Percentiles rank a stretch among this genome's conserved stretches.
Conservation (phyloP, 179 eudicot genomes). For the Patellifolia procumbens region DNA sequence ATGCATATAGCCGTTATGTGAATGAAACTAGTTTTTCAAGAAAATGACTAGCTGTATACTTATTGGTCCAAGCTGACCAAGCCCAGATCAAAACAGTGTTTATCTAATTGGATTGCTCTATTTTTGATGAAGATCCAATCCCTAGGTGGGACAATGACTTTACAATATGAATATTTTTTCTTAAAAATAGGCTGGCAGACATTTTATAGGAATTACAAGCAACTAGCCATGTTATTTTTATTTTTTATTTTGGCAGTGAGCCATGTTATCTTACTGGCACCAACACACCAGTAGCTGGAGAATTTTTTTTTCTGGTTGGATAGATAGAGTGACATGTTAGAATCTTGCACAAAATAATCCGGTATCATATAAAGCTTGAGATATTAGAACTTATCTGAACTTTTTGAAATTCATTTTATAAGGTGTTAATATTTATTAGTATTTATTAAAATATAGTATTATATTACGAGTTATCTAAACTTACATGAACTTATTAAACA, state of each 20-base stretch:
- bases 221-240: slow-evolving; percentile 19
- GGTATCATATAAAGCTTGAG: too few relatives aligned
- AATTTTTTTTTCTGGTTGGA: too few relatives aligned
- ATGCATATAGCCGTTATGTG: neutral
- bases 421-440: too few relatives aligned
- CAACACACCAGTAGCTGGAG: too few relatives aligned
- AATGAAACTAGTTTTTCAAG: neutral
- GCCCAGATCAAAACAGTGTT: slow-evolving; percentile 2
- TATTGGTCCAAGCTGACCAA: slow-evolving; percentile 4
- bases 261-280: slow-evolving; percentile 13
- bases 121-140: slow-evolving; percentile 7
- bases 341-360: too few relatives aligned
- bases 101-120: neutral
- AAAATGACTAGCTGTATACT: neutral
- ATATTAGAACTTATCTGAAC: too few relatives aligned
- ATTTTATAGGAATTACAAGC: neutral
- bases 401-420: too few relatives aligned
- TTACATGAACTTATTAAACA: too few relatives aligned
- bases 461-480: too few relatives aligned
- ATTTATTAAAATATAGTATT: too few relatives aligned
- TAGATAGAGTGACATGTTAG: too few relatives aligned
- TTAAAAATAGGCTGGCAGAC: neutral
- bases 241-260: too few relatives aligned
- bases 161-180: neutral
- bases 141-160: slow-evolving; percentile 17